Evolutionary conservation across 2,329 filamentous ascomycete genomes (phyloP).

Genomic region (Albophoma yamanashiensis): DNA sequence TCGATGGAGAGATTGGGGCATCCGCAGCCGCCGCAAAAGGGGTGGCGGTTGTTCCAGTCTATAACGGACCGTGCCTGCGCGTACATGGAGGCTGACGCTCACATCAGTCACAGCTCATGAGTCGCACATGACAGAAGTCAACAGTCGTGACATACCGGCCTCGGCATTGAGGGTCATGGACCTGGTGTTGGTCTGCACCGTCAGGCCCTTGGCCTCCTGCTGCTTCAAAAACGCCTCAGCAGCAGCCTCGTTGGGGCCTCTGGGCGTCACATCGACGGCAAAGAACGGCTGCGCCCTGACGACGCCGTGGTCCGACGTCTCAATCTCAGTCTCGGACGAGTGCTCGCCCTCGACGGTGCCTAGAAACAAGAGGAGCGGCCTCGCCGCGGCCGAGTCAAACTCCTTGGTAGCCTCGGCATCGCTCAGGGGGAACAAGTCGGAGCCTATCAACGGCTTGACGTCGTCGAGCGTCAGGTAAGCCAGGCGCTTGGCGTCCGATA

Average conservation of each 20-base stretch:
- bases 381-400: slow-evolving; percentile 60
- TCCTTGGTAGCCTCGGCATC: slow-evolving; percentile 64
- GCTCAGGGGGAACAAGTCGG: slow-evolving; percentile 56
- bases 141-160: slow-evolving; percentile 37
- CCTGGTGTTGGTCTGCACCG: slow-evolving; percentile 57
- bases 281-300: slow-evolving; percentile 81
- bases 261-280: slow-evolving; percentile 77
- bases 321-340: slow-evolving; percentile 8
- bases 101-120: background rate
- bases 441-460: slow-evolving; percentile 58
- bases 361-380: slow-evolving; percentile 71
- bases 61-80: slow-evolving; percentile 79
- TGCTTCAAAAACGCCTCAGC: slow-evolving; percentile 37
- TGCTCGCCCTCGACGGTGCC: slow-evolving; percentile 58
- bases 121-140: background rate
- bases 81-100: slow-evolving; percentile 67
- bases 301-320: slow-evolving; percentile 42
- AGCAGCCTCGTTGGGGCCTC: slow-evolving; percentile 48
- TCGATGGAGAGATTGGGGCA: slow-evolving; percentile 69
- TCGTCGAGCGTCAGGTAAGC: slow-evolving; percentile 60
- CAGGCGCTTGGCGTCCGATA: slow-evolving; percentile 44
- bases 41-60: slow-evolving; percentile 91
- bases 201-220: slow-evolving; percentile 43
- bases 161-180: slow-evolving; percentile 48
- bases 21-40: slow-evolving; percentile 85